Base-by-base conservation (phyloP, 2,329 filamentous ascomycete genomes). In the Fusarium sp. region DNA sequence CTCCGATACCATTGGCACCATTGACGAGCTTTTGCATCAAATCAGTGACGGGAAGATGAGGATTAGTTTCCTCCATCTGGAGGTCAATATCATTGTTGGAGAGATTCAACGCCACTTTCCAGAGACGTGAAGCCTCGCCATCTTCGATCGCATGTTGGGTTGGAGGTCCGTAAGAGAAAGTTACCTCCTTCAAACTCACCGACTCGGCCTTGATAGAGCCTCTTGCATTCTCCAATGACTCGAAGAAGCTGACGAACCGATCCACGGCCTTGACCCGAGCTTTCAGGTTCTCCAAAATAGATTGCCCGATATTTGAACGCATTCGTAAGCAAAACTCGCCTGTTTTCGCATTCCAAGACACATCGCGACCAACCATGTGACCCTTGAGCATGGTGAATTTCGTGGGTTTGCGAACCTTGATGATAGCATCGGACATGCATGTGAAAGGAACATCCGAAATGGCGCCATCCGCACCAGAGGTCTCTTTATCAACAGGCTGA, bases 181-280 rank as follows among this genome's bases (percentile, higher is more conserved):
- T 82, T 9, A 96, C 86, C 67, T 87, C 84, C 71, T 84, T 83
- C 60, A 95, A 83, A 18, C 87, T 89, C 60, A 91, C 85, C 42
- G 86, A 83, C 71, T 90, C 86, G 76, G 87, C 87, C 45, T 83
- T 82, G 38, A 92, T 86, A 55, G 86, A 84, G 18, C 84, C 84
- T 49, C 84, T 83, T 71, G 88, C 84, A 68, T 84, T 83, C 59
- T 89, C 84, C 68, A 95, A 87, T 3, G 91, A 89, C 46, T 90
- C 87, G 30, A 94, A 84, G 75, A 93, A 93, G 45, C 87, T 87
- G 41, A 93, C 90, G 32, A 96, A 85, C 23, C 91, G 88, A 75
- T 92, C 89, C 62, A 96, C 88, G 15, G 90, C 88, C 71, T 89
- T 86, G 48, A 94, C 83, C 32, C 90, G 86, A 54, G 86, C 83